Conservation (phyloP, 306 rosid species). For the Cicer yamashitae region DNA sequence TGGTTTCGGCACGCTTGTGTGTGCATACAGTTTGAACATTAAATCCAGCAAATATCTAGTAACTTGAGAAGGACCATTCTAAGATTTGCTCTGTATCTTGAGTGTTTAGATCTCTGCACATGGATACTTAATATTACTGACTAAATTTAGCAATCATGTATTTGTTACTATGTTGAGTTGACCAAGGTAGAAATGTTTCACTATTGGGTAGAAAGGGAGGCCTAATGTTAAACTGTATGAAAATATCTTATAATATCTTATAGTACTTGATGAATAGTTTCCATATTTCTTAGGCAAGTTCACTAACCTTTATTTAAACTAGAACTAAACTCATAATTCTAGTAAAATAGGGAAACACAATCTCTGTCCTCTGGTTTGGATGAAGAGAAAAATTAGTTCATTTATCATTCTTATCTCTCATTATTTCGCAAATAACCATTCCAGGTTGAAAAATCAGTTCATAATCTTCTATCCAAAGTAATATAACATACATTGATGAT, state of each 20-base stretch:
- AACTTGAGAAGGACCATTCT: constrained; percentile 15
- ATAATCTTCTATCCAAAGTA: not conserved
- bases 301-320: not conserved
- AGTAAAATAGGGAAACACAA: not conserved
- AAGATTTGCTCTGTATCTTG: not conserved
- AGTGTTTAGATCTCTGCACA: constrained; percentile 18
- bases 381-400: too few species aligned
- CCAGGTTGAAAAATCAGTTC: not conserved
- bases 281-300: not conserved
- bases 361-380: not conserved
- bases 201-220: constrained; percentile 19
- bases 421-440: not conserved
- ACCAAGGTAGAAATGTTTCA: constrained; percentile 16
- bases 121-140: constrained; percentile 1
- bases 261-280: not conserved
- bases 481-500: not conserved
- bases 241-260: constrained; percentile 1
- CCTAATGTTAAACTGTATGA: not conserved
- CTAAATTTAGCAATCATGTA: constrained; percentile 3
- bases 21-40: constrained; percentile 1
- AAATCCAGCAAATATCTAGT: not conserved
- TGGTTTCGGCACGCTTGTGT: constrained; percentile 28
- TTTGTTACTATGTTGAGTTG: constrained; percentile 26
- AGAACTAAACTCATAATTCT: not conserved
- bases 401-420: not conserved